Evolutionary conservation across 176 grass and related monocot genomes (phyloP), one percentile per base, ranked within the genome.

Genomic region (Musa itinerans): DNA sequence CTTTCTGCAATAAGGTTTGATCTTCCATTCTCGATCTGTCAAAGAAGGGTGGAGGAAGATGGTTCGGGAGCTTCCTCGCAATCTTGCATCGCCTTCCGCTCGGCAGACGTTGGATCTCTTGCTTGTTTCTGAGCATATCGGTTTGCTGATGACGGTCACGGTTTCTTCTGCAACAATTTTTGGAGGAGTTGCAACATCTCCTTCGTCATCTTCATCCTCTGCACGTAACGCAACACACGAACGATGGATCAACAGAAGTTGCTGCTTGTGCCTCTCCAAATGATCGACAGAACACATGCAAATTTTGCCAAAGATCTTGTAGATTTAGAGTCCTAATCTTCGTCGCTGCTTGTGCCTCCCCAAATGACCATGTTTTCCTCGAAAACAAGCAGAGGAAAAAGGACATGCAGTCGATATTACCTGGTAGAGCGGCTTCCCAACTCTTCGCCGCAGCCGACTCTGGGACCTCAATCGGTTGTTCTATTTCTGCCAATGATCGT

Each of bases 1-100:
- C 83, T 88, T 92, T 11, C 89, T 80, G 81, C 80, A 82, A 76
- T 92, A 92, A 0, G 89, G 89, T 15, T 76, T 85, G 11, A 73
- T 81, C 74, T 73, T 78, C 83, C 83, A 83, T 63, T 85, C 89
- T 19, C 51, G 65, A 14, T 83, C 72, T 59, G 85, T 62, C 10
- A 54, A 73, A 3, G 52, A 26, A 53, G 75, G 53, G 69, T 63
- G 80, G 0, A 70, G 74, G 65, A 79, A 79, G 53, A 92, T 53
- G 25, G 74, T 81, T 68, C 80, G 80, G 43, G 51, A 19, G 14
- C 58, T 75, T 1, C 83, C 86, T 48, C 63, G 17, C 8, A 92
- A 70, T 50, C 89, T 83, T 22, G 88, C 81, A 48, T 92, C 89
- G 52, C 86, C 89, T 15, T 81, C 68, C 0, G 85, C 86, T 75